Percentiles rank a stretch among this genome's conserved stretches.
Evolutionary conservation across 1,284 basidiomycete species (phyloP).

Genomic region (Puccinia triticina): DNA sequence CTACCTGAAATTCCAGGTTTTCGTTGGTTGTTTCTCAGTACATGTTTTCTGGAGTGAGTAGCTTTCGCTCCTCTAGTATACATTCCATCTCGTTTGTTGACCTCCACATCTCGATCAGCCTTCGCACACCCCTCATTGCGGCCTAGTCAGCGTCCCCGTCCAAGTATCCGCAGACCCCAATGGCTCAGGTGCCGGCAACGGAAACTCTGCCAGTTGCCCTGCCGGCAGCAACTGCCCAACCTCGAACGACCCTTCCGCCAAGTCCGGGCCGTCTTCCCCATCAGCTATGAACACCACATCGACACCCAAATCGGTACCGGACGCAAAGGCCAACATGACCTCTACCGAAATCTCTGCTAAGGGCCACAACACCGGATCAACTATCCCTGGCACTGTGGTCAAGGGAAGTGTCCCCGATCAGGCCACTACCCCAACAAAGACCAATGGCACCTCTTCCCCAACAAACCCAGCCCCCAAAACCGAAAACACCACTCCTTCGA

Average conservation of each 20-base stretch:
- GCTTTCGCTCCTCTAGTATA: not conserved
- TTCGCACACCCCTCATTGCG: not conserved
- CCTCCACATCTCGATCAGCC: not conserved
- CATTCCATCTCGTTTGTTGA: not conserved
- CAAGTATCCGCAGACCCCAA: not conserved
- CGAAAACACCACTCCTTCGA: not conserved
- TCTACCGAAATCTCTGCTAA: not conserved
- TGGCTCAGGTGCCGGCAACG: not conserved
- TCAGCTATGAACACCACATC: not conserved
- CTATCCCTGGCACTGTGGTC: not conserved
- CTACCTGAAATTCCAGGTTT: not conserved
- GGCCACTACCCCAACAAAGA: not conserved
- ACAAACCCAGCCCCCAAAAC: not conserved
- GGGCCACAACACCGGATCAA: conserved; percentile 12
- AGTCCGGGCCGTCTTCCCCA: not conserved
- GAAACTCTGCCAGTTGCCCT: not conserved
- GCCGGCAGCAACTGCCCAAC: not conserved
- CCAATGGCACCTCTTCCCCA: not conserved
- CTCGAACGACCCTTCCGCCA: not conserved
- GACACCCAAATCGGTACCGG: not conserved
- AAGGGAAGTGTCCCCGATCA: not conserved
- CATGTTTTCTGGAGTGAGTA: conserved; percentile 28
- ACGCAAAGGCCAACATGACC: not conserved
- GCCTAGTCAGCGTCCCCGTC: conserved; percentile 20
- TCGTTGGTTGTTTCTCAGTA: conserved; percentile 5